Evolutionary conservation across 2,329 filamentous ascomycete species (phyloP), one percentile per base, ranked within the genome.

Genomic region (Falciphora oryzae): DNA sequence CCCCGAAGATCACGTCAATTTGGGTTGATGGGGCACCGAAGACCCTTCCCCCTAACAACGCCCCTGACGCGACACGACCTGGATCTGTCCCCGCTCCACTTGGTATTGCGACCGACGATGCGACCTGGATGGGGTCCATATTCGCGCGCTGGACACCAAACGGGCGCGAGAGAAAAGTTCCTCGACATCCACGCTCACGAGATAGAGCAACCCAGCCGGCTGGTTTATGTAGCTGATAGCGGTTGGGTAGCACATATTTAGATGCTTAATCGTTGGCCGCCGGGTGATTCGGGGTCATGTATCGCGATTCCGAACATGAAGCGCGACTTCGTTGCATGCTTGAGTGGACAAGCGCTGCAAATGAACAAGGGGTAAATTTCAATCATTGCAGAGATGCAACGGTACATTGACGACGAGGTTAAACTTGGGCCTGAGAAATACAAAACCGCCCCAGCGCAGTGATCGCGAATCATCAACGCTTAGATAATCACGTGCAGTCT

Each of bases 401-500:
- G 44, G 44, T 14, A 53, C 22, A 53, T 53, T n/a, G 5, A 53
- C 44, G 44, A 53, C 44, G 44, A 53, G 44, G 44, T 53, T 11
- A 53, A 44, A 53, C 44, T n/a, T 53, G n/a, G 18, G n/a, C 44
- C 44, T 53, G 44, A 10, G 44, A 10, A 53, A 53, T 25, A 53
- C 44, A 22, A 53, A 53, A 53, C 44, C n/a, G 44, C 44, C 44
- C 44, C 44, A n/a, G 44, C 44, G n/a, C 44, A 25, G 44, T 53
- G 44, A 53, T 53, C 44, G 44, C 44, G 44, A 53, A 53, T 53
- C 44, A 53, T 53, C 44, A n/a, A 53, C 22, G 44, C 22, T 53
- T 53, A 53, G 44, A 22, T 53, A 53, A 53, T 53, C 44, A 53
- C 44, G 44, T 53, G 44, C 44, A 53, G 44, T 53, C n/a, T 53